phyloP scores from a whole-genome alignment of 2,329 filamentous ascomycete genomes.

The Fusarium buharicum region DNA sequence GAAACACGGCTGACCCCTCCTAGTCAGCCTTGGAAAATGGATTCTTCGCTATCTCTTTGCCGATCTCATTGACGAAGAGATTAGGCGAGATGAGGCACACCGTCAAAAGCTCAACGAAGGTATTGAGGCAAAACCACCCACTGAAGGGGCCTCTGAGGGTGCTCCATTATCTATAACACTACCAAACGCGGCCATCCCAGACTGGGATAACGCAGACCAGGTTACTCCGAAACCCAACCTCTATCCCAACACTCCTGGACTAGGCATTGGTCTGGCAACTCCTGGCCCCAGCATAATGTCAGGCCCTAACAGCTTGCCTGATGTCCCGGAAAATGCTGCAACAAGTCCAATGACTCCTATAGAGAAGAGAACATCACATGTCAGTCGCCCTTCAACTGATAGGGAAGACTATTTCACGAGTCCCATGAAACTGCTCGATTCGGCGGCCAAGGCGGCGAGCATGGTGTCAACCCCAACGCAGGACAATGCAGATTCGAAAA shows the following conservation, averaged over 20 bases:
- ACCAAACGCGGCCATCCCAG: constrained; percentile 48
- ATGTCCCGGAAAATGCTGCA: constrained; percentile 59
- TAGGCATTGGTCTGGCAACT: constrained; percentile 81
- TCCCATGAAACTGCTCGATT: constrained; percentile 61
- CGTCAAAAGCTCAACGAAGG: constrained; percentile 74
- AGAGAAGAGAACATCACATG: constrained; percentile 66
- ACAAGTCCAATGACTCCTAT: constrained; percentile 57
- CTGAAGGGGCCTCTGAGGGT: constrained; percentile 55
- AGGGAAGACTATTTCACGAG: constrained; percentile 82
- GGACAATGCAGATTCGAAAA: constrained; percentile 60
- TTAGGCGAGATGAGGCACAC: constrained; percentile 79
- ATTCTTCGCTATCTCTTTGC: constrained; percentile 91
- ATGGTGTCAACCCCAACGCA: constrained; percentile 59
- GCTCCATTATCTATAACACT: constrained; percentile 69
- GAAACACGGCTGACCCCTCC: constrained; percentile 39
- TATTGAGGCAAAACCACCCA: constrained; percentile 67
- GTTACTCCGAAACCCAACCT: constrained; percentile 73
- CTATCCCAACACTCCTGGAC: constrained; percentile 75
- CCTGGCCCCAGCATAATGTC: constrained; percentile 56
- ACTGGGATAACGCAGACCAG: constrained; percentile 57
- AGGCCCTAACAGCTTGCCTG: constrained; percentile 52
- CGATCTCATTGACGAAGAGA: constrained; percentile 88
- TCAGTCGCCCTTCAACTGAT: constrained; percentile 70
- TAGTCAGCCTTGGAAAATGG: constrained; percentile 97
- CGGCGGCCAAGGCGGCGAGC: constrained; percentile 58